Evolutionary conservation across 495 filamentous ascomycete genomes (phyloP), one percentile per base, ranked within the genome.

Genomic region (Trichoderma erinaceum): DNA sequence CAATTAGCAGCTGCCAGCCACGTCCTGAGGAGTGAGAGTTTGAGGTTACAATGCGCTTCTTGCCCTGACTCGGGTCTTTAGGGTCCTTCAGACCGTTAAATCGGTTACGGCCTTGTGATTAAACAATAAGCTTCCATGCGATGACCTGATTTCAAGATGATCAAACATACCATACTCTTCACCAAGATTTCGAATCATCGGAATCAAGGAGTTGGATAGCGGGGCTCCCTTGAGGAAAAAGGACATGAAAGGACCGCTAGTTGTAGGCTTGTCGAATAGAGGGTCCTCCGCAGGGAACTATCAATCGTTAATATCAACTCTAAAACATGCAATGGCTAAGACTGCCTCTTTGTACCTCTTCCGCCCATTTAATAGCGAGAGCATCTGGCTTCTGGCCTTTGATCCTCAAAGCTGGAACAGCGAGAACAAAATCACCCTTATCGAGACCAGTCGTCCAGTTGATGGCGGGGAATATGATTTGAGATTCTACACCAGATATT

Each of bases 351-450:
- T 69, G 46, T 70, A 85, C 86, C 81, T 92, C 90, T 66, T 84
- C 84, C 18, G 82, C 86, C 82, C 92, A 88, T 71, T 96, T 89
- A 67, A 82, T 77, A 56, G 85, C 87, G 32, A 92, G 81, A 71
- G 90, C 90, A 58, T 85, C 78, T 12, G 91, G 91, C 72, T 93
- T 96, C 79, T 87, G 87, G 67, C 90, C 88, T 79, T 95, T 94
- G 69, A 96, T 81, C 64, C 90, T 84, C 65, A 97, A 81, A 15
- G 93, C 84, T 10, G 94, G 89, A 41, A 92, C 88, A 65, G 94
- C 87, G 44, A 97, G 80, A 61, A 89, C 81, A 70, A 98, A 78
- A 75, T 98, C 94, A 69, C 94, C 94, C 83, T 96, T 96, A 68
- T 97, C 93, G 35, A 96, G 80, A 63, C 87, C 87, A 70, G 85